phyloP scores from a whole-genome alignment of 306 rosid species.

The Lagenaria siceraria region DNA sequence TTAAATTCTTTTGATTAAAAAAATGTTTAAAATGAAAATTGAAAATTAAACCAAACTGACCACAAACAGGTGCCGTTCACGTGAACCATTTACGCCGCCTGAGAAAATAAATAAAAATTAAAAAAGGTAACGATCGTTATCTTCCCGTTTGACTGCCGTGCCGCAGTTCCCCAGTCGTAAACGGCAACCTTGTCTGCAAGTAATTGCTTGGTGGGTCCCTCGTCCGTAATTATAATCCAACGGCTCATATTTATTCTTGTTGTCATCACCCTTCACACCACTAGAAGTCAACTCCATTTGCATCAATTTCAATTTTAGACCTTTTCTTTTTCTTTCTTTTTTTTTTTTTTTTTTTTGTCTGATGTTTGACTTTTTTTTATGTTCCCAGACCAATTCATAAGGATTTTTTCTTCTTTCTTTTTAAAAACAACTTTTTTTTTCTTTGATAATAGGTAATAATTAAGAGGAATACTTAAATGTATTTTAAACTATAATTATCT shows the following conservation, averaged over 20 bases:
- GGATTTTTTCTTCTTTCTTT: no score
- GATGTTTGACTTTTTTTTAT: no score
- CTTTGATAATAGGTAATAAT: not conserved
- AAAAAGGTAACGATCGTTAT: not conserved
- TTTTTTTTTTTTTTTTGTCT: no score
- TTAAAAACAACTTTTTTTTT: no score
- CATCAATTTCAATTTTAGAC: not conserved
- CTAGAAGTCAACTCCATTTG: not conserved
- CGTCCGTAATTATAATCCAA: not conserved
- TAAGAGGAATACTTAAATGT: no score
- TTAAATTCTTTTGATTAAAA: no score
- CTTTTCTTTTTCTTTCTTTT: not conserved
- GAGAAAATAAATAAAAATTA: not conserved
- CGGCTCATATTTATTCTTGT: not conserved
- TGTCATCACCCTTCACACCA: not conserved
- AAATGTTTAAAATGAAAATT: no score
- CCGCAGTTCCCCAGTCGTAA: not conserved
- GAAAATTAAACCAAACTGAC: no score
- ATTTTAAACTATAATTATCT: no score
- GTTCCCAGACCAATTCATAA: no score
- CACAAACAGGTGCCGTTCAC: no score
- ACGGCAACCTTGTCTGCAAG: not conserved
- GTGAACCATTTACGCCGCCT: not conserved
- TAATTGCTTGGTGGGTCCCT: not conserved
- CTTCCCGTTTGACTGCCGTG: conserved; percentile 2